Base-by-base conservation (phyloP, 148 eudicot genomes). In the Chenopodium album region DNA sequence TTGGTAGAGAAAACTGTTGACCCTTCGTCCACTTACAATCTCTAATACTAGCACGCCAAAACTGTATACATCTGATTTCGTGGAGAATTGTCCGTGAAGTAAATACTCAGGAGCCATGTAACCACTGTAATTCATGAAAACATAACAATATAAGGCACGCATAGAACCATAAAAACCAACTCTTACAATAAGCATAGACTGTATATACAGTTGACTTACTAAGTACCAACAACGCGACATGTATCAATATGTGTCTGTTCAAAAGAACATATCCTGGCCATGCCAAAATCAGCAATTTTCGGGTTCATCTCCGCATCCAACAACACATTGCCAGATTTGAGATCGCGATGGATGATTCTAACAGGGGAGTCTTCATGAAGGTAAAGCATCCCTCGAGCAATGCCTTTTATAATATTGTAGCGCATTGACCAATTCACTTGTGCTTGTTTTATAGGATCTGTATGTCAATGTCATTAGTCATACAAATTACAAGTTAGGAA, bases 41-140 rank as follows among this genome's bases (percentile, higher is more conserved):
- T 83, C 82, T 52, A 83, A 52, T 22, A 83, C 77, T 12, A 83
- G 22, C 26, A 73, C 69, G 2, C 85, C 85, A 11, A 83, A 73
- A 46, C 78, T 65, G 29, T 78, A 83, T 41, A 83, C 75, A 56
- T 78, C 85, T 50, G 85, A 83, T 66, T 83, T 78, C 2, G 20
- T n/a, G 10, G 85, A 83, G 68, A 63, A 78, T 26, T 78, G 74
- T 54, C 85, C 85, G 22, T 83, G 82, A 34, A 78, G 28, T n/a
- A 83, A 16, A 14, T 83, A 83, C 41, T 83, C 85, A 0, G 85
- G 85, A 62, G 85, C 59, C 82, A 83, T 83, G 52, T 83, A 83
- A 20, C 85, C 85, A 34, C 85, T 83, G 78, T 3, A 22, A n/a
- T 67, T 50, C 60, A 68, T 17, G 29, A 54, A 17, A 76, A 34